Evolutionary conservation across 495 filamentous ascomycete genomes (phyloP), one percentile per base, ranked within the genome.

Genomic region (Elaphomyces granulatus): DNA sequence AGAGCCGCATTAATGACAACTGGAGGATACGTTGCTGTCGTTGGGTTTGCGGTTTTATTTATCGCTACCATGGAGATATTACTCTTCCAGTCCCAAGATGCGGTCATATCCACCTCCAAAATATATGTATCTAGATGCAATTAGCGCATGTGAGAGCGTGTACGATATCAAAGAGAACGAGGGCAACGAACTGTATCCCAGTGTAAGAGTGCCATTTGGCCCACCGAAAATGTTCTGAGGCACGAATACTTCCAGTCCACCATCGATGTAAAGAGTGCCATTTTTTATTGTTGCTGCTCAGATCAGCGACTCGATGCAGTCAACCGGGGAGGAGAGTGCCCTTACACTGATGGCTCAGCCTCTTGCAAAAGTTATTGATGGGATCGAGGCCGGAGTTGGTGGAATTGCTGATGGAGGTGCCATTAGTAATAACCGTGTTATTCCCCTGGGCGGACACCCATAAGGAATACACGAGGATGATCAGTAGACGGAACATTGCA

Each of bases 31-130:
- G 47, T 49, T 21, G 45, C 45, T 15, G 52, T 55, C 3, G 28
- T 20, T 4, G 56, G 43, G 15, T 51, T 50, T 9, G 43, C 43
- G n/a, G 45, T 53, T 32, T 59, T 67, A 17, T 51, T 46, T 3
- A 59, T 4, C 14, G 45, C 41, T 2, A 7, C 51, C 20, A 59
- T 51, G 1, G 59, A 59, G 18, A 61, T 56, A 38, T 63, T 64
- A 9, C 32, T 50, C 32, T 66, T 58, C 63, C 61, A 66, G 39
- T 67, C 50, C 63, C 60, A 67, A 6, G 61, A 60, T 1, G 37
- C 37, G 23, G 37, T 53, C 45, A 67, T 40, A 20, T 63, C 51
- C 12, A 66, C 45, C 7, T 37, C 37, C 15, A 68, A 49, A 3
- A 68, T 28, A 35, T 56, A 54, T 2, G 52, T 52, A 42, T 66